phyloP scores from a whole-genome alignment of 371 early-diverging fungal species.

The Haplosporangium sp. region DNA sequence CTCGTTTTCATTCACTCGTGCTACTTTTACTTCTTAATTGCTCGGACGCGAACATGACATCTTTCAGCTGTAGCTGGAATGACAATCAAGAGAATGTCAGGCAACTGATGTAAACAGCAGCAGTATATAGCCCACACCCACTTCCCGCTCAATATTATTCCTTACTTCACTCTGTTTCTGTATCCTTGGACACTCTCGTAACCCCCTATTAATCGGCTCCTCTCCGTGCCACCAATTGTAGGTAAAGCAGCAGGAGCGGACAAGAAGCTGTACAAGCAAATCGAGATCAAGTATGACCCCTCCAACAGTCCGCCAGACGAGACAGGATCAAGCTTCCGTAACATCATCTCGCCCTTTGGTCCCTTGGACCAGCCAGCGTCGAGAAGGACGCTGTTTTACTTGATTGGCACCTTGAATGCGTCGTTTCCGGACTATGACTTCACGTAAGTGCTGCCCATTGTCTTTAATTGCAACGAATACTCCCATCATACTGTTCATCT shows the following conservation, averaged over 20 bases:
- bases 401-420: slow-evolving; percentile 92
- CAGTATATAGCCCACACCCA: too few species aligned
- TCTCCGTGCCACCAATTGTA: slow-evolving; percentile 52
- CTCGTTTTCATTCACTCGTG: background rate
- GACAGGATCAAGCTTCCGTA: slow-evolving; percentile 56
- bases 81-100: too few species aligned
- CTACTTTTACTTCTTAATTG: too few species aligned
- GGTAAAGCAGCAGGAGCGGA: slow-evolving; percentile 93
- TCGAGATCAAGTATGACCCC: slow-evolving; percentile 79
- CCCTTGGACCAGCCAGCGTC: slow-evolving; percentile 82
- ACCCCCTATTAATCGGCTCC: slow-evolving; percentile 29
- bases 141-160: too few species aligned
- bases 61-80: too few species aligned
- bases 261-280: slow-evolving; percentile 85
- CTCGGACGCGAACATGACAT: too few species aligned
- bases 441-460: slow-evolving; percentile 56
- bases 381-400: slow-evolving; percentile 88
- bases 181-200: too few species aligned
- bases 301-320: slow-evolving; percentile 69
- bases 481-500: too few species aligned
- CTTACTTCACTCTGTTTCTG: too few species aligned
- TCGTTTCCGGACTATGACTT: slow-evolving; percentile 96
- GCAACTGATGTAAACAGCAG: too few species aligned
- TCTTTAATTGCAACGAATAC: background rate
- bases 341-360: slow-evolving; percentile 85